Evolutionary conservation across 768 basidiomycete genomes (phyloP), one percentile per base, ranked within the genome.

Genomic region (Serendipita sp.): DNA sequence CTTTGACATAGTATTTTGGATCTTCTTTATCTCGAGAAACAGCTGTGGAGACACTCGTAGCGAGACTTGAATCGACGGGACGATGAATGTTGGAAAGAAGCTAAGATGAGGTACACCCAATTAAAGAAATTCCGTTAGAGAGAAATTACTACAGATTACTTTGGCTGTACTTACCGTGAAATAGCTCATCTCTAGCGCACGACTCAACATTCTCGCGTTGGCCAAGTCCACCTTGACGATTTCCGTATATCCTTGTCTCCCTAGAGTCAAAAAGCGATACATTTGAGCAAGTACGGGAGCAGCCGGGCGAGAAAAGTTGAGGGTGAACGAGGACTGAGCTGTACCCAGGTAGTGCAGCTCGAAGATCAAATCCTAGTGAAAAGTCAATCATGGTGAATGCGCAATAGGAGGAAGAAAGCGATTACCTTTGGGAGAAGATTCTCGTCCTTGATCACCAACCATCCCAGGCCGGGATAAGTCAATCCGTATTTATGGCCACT

Each of bases 291-390:
- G 77, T 67, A 83, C 80, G 3, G 83, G 83, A 58, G 81, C 80
- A 43, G 82, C 81, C 13, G 83, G 79, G 15, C 81, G 80, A 55
- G 81, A 82, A 71, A 82, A 83, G 73, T 83, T 82, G 64, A 82
- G 74, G 18, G 81, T 82, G 73, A 83, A 86, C 0, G 86, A 86
- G 72, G 92, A 93, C 72, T 95, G 89, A 64, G 80, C 76, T 43
- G 71, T 77, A 48, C 77, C 77, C 34, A 76, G 74, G 72, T 78
- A 81, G 71, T 81, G 76, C 27, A 80, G 74, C 70, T 79, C 84
- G 65, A 86, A 86, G 67, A 86, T 83, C 66, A 86, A 79, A 66
- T 86, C 85, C 55, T 60, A 37, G 48, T 8, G n/a, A 13, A 13
- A 13, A 40, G 40, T 5, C 5, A 40, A 13, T 6, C 48, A 8